phyloP scores from a whole-genome alignment of 129 eudicot species.

The Flaveria bidentis region DNA sequence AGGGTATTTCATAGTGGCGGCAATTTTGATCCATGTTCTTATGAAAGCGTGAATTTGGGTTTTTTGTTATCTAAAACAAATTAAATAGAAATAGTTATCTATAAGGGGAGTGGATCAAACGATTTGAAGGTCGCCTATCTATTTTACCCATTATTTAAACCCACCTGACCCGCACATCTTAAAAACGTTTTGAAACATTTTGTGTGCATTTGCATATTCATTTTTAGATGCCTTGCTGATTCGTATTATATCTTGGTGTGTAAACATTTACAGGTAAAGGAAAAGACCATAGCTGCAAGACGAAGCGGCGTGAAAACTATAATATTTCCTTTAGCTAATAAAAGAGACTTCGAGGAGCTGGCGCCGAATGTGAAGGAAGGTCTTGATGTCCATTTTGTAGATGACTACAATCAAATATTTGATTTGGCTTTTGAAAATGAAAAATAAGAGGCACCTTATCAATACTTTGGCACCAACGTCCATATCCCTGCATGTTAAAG shows the following conservation, averaged over 20 bases:
- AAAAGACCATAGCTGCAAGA: slow-evolving; percentile 96
- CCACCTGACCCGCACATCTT: not conserved
- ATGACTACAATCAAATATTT: slow-evolving; percentile 76
- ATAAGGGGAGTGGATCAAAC: not conserved
- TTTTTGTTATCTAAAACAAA: not conserved
- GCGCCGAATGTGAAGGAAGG: slow-evolving; percentile 86
- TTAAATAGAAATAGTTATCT: not conserved
- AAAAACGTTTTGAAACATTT: not conserved
- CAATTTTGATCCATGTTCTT: not conserved
- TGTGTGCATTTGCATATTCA: not conserved
- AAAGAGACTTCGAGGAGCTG: slow-evolving; percentile 89
- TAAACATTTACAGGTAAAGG: slow-evolving; percentile 64
- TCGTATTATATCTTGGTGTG: slow-evolving; percentile 20
- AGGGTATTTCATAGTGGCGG: not conserved
- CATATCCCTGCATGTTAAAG: not conserved
- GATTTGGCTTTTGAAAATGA: slow-evolving; percentile 63
- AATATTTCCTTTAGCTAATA: slow-evolving; percentile 83
- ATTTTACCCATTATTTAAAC: not conserved
- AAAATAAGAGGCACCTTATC: not conserved
- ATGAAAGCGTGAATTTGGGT: not conserved
- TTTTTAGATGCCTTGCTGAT: not conserved
- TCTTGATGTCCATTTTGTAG: slow-evolving; percentile 91
- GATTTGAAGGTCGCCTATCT: too few relatives aligned
- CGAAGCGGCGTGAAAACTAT: slow-evolving; percentile 88
- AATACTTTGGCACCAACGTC: not conserved